phyloP scores from a whole-genome alignment of 2,329 filamentous ascomycete species.

The Diaporthe amygdali region DNA sequence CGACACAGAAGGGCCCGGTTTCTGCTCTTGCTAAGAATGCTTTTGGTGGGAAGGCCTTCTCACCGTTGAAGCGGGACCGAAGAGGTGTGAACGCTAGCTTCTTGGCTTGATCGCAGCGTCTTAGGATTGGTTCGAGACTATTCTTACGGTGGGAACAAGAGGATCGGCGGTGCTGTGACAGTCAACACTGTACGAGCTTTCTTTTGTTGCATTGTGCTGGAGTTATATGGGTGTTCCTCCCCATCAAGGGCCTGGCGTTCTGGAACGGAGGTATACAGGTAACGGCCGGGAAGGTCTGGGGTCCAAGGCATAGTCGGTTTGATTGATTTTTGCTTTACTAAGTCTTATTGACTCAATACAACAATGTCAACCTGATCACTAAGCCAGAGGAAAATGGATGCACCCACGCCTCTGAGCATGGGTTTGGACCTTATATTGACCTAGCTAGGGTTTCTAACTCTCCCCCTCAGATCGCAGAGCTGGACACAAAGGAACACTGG shows the following conservation, averaged over 20 bases:
- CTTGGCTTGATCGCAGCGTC: slow-evolving; percentile 44
- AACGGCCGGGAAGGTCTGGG: not conserved
- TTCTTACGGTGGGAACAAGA: too few species aligned
- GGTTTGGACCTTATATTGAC: too few species aligned
- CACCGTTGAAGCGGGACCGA: slow-evolving; percentile 74
- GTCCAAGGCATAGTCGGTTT: not conserved
- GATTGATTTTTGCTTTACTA: not conserved
- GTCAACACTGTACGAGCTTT: not conserved
- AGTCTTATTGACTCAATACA: not conserved
- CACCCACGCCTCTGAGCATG: too few species aligned
- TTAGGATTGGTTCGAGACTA: not conserved
- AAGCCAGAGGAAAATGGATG: too few species aligned
- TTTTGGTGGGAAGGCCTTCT: slow-evolving; percentile 64
- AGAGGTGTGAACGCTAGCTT: slow-evolving; percentile 68
- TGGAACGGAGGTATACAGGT: not conserved
- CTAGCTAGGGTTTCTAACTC: too few species aligned
- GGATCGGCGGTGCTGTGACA: not conserved
- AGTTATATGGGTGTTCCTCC: not conserved
- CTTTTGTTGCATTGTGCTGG: slow-evolving; percentile 15
- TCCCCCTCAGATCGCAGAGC: too few species aligned
- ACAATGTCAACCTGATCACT: not conserved
- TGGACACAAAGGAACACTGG: too few species aligned
- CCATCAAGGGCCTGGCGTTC: slow-evolving; percentile 9
- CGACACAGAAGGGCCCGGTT: slow-evolving; percentile 21
- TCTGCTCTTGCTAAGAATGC: slow-evolving; percentile 44